These are phyloP conservation scores for Corchorus olitorius DNA, from an alignment of 345 rosid genomes.

Conservation along the genomic window DNA sequence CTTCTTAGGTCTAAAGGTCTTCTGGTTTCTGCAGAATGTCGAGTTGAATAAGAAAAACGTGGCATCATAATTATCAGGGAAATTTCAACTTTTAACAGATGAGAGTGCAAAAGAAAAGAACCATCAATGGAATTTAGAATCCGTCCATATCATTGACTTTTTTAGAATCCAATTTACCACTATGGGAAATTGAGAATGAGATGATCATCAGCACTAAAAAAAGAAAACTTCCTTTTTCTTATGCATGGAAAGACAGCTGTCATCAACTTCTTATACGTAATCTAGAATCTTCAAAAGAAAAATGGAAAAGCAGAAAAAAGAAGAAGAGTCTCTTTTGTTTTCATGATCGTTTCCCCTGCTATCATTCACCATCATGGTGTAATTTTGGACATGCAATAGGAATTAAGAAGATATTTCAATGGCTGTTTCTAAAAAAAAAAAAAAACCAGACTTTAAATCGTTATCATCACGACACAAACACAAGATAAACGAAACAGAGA, in stretches of 20 bases:
- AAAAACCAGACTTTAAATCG: not conserved
- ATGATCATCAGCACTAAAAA: not conserved
- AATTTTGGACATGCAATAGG: not conserved
- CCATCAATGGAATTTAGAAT: not conserved
- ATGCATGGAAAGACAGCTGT: not conserved
- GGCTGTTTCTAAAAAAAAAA: not conserved
- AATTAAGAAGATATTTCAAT: not conserved
- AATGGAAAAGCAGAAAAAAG: not conserved
- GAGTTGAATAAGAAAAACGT: not conserved
- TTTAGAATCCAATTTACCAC: not conserved
- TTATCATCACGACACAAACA: not conserved
- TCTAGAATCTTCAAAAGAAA: not conserved
- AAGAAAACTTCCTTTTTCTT: not conserved
- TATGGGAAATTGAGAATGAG: not conserved
- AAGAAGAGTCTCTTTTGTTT: not conserved
- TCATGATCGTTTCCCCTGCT: not conserved
- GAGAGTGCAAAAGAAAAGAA: not conserved
- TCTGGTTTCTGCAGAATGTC: slow-evolving; percentile 55
- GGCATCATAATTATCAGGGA: slow-evolving; percentile 1
- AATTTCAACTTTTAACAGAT: not conserved
- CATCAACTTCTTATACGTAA: not conserved
- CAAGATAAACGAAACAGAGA: not conserved
- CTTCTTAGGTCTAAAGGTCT: slow-evolving; percentile 70
- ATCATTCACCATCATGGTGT: not conserved
- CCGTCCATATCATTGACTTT: not conserved